Percentiles rank a stretch among this genome's conserved stretches.
These are phyloP conservation scores for Thermochaetoides thermophila DNA, from an alignment of 495 filamentous ascomycete genomes.

Conservation along the genomic window DNA sequence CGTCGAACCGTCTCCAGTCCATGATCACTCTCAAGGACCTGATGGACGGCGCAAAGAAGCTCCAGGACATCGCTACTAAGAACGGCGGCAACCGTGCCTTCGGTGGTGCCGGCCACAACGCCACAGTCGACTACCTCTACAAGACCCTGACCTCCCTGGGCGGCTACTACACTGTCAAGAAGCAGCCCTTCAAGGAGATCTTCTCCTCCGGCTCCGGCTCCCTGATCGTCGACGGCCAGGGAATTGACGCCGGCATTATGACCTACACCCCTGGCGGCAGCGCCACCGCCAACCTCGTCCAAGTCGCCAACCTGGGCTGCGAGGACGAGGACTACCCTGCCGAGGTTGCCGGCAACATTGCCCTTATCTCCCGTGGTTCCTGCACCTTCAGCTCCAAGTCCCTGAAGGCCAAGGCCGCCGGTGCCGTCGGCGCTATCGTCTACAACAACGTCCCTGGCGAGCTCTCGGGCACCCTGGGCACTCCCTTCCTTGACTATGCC, in stretches of 20 bases:
- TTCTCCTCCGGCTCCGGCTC: conserved; percentile 20
- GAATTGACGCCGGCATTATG: conserved; percentile 16
- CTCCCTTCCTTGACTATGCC: conserved; percentile 29
- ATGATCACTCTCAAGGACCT: conserved; percentile 29
- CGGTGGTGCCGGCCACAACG: conserved; percentile 44
- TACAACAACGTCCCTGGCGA: conserved; percentile 49
- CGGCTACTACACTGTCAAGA: conserved; percentile 48
- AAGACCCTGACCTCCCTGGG: conserved; percentile 27
- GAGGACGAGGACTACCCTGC: conserved; percentile 38
- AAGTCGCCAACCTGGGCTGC: conserved; percentile 44
- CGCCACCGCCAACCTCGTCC: conserved; percentile 26
- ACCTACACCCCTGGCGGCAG: conserved; percentile 32
- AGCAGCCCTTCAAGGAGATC: conserved; percentile 38
- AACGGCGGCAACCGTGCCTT: conserved; percentile 38
- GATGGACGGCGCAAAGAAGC: conserved; percentile 27
- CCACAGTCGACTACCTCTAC: conserved; percentile 49
- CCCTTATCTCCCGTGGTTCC: conserved; percentile 45
- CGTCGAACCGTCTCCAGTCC: conserved; percentile 12
- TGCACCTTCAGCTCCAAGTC: conserved; percentile 50
- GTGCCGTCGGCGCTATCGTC: conserved; percentile 43
- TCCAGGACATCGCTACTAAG: conserved; percentile 28
- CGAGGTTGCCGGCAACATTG: conserved; percentile 39
- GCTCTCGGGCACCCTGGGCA: conserved; percentile 41
- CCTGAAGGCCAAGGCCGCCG: conserved; percentile 40
- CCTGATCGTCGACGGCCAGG: conserved; percentile 20